Base-by-base conservation (phyloP, 1,284 basidiomycete species). In the Trametes versicolor region DNA sequence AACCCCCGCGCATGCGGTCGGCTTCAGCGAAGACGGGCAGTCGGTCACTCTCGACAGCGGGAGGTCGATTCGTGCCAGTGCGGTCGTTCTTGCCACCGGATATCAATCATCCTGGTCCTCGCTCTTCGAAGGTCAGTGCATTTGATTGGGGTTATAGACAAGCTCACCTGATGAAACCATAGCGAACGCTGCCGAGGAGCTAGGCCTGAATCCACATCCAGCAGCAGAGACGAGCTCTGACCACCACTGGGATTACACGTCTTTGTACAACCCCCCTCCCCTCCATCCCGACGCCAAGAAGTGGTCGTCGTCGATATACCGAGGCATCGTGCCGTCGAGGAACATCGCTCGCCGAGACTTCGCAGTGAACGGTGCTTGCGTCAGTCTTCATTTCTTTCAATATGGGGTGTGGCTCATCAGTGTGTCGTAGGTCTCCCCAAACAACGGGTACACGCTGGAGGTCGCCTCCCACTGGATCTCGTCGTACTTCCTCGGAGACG, bases 391-490 rank as follows among this genome's bases (percentile, higher is more conserved):
- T 2, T 9, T 23, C 29, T 36, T 19, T n/a, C 5, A 19, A 15
- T 21, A 8, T 9, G 17, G 17, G 39, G 13, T 41, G n/a, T 13
- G 15, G n/a, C 34, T 29, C 39, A 41, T 17, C 25, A 41, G 1
- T 48, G 13, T 27, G 47, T 5, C 39, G 32, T 53, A 85, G 83
- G 80, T 83, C 63, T 77, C 83, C 0, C 74, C 80, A 1, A 87
- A 87, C 70, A 81, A 80, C 39, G 83, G 85, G 17, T 88, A 88
- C 66, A 76, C 80, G 0, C 82, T 73, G 61, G 87, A 89, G 73
- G 82, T 85, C 5, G 75, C 74, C 3, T 80, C 88, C 0, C 87
- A 90, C 70, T 89, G 86, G 86, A 86, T 88, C 53, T 87, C 87
- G 0, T 83, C 87, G 0, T 89, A 88, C 71, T 88, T 89, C 72